Evolutionary conservation across 1,284 basidiomycete genomes (phyloP).

Genomic region (Apiotrichum porosum): DNA sequence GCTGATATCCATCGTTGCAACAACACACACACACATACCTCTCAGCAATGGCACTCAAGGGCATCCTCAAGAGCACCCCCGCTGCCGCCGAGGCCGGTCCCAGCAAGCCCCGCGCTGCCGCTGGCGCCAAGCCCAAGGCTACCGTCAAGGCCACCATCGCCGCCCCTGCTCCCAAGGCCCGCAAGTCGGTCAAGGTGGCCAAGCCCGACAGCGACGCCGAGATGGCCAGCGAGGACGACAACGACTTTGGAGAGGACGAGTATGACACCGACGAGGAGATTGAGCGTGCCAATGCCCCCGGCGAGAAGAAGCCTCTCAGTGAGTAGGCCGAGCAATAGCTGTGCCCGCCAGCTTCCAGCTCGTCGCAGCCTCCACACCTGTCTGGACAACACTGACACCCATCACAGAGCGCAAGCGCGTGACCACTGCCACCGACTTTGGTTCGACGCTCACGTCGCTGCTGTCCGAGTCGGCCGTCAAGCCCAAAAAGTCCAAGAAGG

Average conservation of each 20-base stretch:
- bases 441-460: conserved; percentile 42
- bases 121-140: neutral
- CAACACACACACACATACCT: neutral
- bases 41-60: conserved; percentile 14
- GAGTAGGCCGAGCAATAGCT: neutral
- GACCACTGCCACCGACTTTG: conserved; percentile 44
- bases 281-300: conserved; percentile 8
- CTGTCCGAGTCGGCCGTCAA: conserved; percentile 28
- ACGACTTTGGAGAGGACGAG: conserved; percentile 12
- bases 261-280: conserved; percentile 18
- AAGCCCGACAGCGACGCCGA: neutral
- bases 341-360: neutral
- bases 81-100: conserved; percentile 5
- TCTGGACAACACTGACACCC: too few relatives aligned
- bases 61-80: conserved; percentile 15
- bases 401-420: conserved; percentile 43
- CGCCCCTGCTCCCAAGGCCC: conserved; percentile 1
- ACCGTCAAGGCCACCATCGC: conserved; percentile 3
- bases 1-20: neutral
- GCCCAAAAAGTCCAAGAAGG: conserved; percentile 15
- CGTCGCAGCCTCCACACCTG: too few relatives aligned
- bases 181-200: conserved; percentile 7
- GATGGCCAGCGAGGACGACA: conserved; percentile 7
- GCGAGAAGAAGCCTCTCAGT: conserved; percentile 16
- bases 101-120: conserved; percentile 1